phyloP scores from a whole-genome alignment of 1,139 yeast genomes.

The Arxiozyma telluris region DNA sequence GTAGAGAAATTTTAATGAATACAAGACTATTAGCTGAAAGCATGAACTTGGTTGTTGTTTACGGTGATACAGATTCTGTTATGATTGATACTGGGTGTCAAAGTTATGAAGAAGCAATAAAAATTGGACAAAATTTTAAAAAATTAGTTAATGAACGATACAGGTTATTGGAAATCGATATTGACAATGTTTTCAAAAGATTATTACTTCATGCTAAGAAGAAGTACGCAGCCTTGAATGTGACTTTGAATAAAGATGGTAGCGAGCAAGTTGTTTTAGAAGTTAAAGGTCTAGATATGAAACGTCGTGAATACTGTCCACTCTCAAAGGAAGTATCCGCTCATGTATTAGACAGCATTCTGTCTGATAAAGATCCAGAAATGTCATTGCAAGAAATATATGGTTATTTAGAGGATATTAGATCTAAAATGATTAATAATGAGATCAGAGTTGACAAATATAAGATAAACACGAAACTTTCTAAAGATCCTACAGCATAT shows the following conservation, averaged over 20 bases:
- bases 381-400: constrained; percentile 66
- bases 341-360: constrained; percentile 60
- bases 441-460: constrained; percentile 57
- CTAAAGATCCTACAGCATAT: constrained; percentile 66
- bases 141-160: constrained; percentile 81
- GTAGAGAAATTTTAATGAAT: constrained; percentile 90
- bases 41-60: constrained; percentile 73
- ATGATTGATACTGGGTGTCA: constrained; percentile 91
- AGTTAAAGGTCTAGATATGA: constrained; percentile 95
- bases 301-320: constrained; percentile 92
- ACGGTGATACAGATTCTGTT: constrained; percentile 98
- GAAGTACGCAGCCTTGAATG: constrained; percentile 90
- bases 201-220: constrained; percentile 88
- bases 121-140: constrained; percentile 81
- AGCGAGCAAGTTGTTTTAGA: constrained; percentile 52
- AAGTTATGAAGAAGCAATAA: constrained; percentile 61
- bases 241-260: constrained; percentile 41
- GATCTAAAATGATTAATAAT: constrained; percentile 49
- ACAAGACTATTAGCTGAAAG: constrained; percentile 90
- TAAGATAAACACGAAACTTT: constrained; percentile 63
- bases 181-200: constrained; percentile 84
- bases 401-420: constrained; percentile 56
- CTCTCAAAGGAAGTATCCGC: constrained; percentile 82
- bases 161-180: constrained; percentile 81
- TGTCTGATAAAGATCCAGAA: constrained; percentile 72